Percentiles rank a stretch among this genome's conserved stretches.
These are phyloP conservation scores for Amoebophrya sp. DNA, from an alignment of 169 alveolate genomes.

Conservation along the genomic window DNA sequence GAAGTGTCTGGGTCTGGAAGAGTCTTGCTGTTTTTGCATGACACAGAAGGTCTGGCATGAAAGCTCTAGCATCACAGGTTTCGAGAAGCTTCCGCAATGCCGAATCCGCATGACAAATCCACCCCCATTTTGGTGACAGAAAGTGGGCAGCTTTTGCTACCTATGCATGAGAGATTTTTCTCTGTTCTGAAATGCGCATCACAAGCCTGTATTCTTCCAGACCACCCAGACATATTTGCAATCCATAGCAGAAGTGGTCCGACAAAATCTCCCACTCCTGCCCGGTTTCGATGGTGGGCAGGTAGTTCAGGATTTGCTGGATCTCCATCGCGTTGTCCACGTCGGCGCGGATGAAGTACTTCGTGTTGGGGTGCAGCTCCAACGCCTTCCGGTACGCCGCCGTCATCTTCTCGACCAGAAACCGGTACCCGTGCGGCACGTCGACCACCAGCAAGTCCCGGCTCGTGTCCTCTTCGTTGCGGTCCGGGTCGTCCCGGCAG, in stretches of 20 bases:
- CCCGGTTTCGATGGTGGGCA: not conserved
- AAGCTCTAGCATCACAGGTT: too few relatives aligned
- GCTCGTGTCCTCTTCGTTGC: not conserved
- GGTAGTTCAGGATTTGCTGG: not conserved
- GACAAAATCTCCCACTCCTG: not conserved
- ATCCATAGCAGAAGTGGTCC: not conserved
- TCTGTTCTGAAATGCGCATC: too few relatives aligned
- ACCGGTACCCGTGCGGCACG: not conserved
- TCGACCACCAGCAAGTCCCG: not conserved
- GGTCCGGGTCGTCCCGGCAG: not conserved
- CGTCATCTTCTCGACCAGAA: not conserved
- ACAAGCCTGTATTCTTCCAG: too few relatives aligned
- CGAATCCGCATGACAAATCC: too few relatives aligned
- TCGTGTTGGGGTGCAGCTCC: not conserved
- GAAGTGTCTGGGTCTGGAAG: too few relatives aligned
- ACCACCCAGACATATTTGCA: too few relatives aligned
- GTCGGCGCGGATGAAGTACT: not conserved
- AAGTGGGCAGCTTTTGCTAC: too few relatives aligned
- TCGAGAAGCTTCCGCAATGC: too few relatives aligned
- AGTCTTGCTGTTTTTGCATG: too few relatives aligned
- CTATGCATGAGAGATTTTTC: too few relatives aligned
- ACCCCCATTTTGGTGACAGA: too few relatives aligned
- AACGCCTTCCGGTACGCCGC: not conserved
- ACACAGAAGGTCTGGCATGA: too few relatives aligned
- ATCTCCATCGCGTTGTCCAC: conserved; percentile 11